phyloP scores from a whole-genome alignment of 495 filamentous ascomycete species.

The Penicilliopsis zonata region DNA sequence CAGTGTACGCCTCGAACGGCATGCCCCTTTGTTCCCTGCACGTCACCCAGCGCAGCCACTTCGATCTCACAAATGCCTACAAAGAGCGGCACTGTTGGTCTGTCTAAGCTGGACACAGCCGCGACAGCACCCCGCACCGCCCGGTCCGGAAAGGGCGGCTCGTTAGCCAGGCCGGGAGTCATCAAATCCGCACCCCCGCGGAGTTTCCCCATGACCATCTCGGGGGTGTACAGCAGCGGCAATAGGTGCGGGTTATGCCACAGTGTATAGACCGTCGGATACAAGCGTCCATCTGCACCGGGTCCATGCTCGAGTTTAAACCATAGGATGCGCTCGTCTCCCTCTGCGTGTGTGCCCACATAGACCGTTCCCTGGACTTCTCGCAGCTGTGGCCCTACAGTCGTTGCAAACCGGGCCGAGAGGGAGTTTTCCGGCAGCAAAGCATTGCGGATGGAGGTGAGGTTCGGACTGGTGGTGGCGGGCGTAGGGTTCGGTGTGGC shows the following conservation, averaged over 20 bases:
- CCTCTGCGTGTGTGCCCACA: conserved; percentile 42
- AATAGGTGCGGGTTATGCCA: conserved; percentile 53
- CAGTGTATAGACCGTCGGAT: conserved; percentile 59
- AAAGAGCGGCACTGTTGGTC: conserved; percentile 48
- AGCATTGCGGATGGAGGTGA: conserved; percentile 45
- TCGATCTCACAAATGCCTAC: conserved; percentile 60
- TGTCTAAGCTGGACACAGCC: conserved; percentile 52
- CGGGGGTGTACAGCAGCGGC: conserved; percentile 51
- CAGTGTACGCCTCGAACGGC: conserved; percentile 59
- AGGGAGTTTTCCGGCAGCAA: conserved; percentile 53
- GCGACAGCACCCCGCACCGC: conserved; percentile 53
- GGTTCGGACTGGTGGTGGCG: conserved; percentile 23
- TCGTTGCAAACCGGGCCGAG: conserved; percentile 59
- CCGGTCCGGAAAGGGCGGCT: conserved; percentile 52
- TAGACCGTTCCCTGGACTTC: conserved; percentile 56
- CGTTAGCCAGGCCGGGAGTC: conserved; percentile 58
- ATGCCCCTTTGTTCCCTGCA: conserved; percentile 53
- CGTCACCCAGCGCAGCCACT: conserved; percentile 42
- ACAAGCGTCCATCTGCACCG: conserved; percentile 35
- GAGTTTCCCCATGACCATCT: conserved; percentile 51
- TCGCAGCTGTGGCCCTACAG: conserved; percentile 50
- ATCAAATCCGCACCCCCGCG: conserved; percentile 59
- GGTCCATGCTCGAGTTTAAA: conserved; percentile 51
- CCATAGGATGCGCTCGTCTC: conserved; percentile 59
- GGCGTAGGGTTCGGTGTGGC: conserved; percentile 17